phyloP scores from a whole-genome alignment of 208 protist species.

The Angomonas ambiguus region DNA sequence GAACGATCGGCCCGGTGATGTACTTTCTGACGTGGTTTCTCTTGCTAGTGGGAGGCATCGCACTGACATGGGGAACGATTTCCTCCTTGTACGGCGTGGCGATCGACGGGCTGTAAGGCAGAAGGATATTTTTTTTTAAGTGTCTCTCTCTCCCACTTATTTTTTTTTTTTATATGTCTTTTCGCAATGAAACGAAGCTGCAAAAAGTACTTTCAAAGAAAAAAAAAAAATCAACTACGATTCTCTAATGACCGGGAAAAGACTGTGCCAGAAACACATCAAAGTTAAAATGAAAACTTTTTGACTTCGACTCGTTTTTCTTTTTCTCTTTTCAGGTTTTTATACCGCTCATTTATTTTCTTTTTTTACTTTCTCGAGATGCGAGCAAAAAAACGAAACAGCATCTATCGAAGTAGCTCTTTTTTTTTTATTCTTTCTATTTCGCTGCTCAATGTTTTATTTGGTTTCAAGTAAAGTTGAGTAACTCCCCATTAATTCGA shows the following conservation, averaged over 20 bases:
- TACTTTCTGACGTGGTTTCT: constrained; percentile 48
- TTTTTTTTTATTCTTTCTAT: not conserved
- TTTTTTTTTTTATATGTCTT: constrained; percentile 5
- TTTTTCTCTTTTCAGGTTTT: constrained; percentile 6
- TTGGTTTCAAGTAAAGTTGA: not conserved
- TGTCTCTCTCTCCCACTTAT: not conserved
- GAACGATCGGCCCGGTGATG: constrained; percentile 30
- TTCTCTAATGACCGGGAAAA: not conserved
- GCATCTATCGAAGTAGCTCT: not conserved
- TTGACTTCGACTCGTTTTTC: not conserved
- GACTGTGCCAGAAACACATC: not conserved
- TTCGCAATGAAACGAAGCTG: not conserved
- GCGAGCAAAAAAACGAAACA: not conserved
- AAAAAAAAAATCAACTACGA: not conserved
- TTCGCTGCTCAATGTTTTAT: not conserved
- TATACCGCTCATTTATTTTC: not conserved
- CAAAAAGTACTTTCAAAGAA: not conserved
- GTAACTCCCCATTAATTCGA: not conserved
- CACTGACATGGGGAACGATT: constrained; percentile 52
- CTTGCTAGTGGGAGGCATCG: constrained; percentile 36
- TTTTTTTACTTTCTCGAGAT: not conserved
- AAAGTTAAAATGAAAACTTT: not conserved
- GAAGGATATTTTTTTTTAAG: constrained; percentile 2
- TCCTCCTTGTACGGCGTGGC: constrained; percentile 25
- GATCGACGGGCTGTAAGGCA: not conserved